Evolutionary conservation across 495 filamentous ascomycete genomes (phyloP).

Genomic region (Neurospora intermedia): DNA sequence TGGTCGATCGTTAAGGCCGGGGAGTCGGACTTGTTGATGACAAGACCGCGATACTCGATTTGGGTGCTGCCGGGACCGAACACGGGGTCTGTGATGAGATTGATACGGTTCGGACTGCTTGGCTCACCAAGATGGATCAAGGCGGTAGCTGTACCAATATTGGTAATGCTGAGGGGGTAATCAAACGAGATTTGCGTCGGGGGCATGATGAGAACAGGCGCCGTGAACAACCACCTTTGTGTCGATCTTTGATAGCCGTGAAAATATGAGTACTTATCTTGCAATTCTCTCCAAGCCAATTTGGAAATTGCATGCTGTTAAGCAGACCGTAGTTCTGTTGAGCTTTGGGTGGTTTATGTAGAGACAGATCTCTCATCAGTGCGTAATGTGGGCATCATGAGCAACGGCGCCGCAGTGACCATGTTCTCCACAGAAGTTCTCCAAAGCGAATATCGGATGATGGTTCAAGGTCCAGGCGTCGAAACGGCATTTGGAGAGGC

Average conservation of each 20-base stretch:
- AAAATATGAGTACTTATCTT: neutral
- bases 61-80: conserved; percentile 36
- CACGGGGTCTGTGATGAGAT: conserved; percentile 43
- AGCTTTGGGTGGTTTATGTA: neutral
- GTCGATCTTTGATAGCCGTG: neutral
- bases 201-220: neutral
- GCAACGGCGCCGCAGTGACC: neutral
- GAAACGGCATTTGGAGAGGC: neutral
- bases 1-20: conserved; percentile 28
- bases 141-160: conserved; percentile 44
- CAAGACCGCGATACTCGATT: conserved; percentile 21
- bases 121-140: conserved; percentile 29
- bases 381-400: neutral
- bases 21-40: conserved; percentile 22
- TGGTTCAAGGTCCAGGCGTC: neutral
- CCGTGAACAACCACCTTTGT: neutral
- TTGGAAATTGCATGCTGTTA: neutral
- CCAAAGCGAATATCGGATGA: neutral
- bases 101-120: conserved; percentile 21
- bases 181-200: neutral
- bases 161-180: conserved; percentile 24
- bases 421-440: neutral
- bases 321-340: neutral
- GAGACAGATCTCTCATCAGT: neutral
- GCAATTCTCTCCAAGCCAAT: neutral